Evolutionary conservation across 2,329 filamentous ascomycete species (phyloP), one percentile per base, ranked within the genome.

Genomic region (Calcarisporium arbuscula): DNA sequence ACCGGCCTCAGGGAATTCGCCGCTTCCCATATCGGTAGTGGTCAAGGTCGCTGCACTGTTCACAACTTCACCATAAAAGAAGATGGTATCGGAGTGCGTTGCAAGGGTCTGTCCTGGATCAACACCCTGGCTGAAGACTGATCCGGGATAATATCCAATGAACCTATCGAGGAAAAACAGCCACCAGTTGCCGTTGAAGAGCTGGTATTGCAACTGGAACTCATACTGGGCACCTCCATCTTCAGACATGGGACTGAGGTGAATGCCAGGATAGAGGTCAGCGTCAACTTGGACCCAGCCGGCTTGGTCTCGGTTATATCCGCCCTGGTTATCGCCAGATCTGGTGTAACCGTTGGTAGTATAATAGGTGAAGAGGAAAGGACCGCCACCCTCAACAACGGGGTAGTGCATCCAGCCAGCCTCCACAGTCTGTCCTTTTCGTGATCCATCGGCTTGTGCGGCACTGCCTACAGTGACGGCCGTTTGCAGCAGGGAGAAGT

Each of bases 21-120:
- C 46, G 29, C 44, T 49, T 18, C 44, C 46, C 46, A 49, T 47
- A 20, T 47, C 43, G 10, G 43, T 47, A 12, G 35, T 42, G 6
- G 43, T 46, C 32, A 43, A 10, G 4, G 19, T n/a, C 8, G 33
- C 12, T 18, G 32, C 43, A 32, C 44, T 44, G 34, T 49, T 47
- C 35, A 35, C 46, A 8, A 49, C 32, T 19, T 49, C 46, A 16
- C 45, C 46, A 22, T 41, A 49, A 10, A 42, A 47, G 30, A 35
- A 27, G 28, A 49, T 42, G 11, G 30, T 18, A 10, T 39, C 32
- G 3, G 45, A 30, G 25, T 44, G 34, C 7, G 14, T 8, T 14
- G 36, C 34, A 5, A 49, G 40, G 4, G 46, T 47, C 9, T 35
- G 29, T 1, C 19, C 22, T 4, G 35, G 17, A 12, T 27, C 18